Percentiles rank a stretch among this genome's conserved stretches.
phyloP scores from a whole-genome alignment of 2,329 filamentous ascomycete genomes.

The Aspergillus carbonarius region DNA sequence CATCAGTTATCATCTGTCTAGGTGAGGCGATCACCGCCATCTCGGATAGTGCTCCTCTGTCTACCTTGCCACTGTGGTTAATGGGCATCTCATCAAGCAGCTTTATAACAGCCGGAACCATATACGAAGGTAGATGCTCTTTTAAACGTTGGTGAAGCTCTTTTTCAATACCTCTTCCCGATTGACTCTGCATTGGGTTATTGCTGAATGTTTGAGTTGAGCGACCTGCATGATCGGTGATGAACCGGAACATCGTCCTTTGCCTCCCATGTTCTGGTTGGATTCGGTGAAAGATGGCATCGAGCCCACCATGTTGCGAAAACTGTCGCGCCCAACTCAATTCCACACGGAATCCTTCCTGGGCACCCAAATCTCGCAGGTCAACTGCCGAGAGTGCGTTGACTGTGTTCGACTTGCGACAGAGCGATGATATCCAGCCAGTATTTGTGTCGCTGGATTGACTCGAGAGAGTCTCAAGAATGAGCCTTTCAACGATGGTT shows the following conservation, averaged over 20 bases:
- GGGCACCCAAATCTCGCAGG: neutral
- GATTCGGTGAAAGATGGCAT: conserved; percentile 4
- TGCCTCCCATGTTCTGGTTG: neutral
- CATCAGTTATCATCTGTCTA: neutral
- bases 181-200: neutral
- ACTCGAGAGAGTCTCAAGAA: neutral
- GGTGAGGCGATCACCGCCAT: neutral
- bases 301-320: conserved; percentile 3
- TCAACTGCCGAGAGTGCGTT: neutral
- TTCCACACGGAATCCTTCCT: neutral
- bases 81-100: conserved; percentile 8
- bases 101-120: conserved; percentile 2
- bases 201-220: neutral
- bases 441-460: neutral
- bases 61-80: conserved; percentile 9
- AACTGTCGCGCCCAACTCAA: conserved; percentile 8
- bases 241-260: conserved; percentile 1
- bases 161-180: neutral
- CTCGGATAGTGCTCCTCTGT: conserved; percentile 1
- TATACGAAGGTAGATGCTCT: conserved; percentile 4
- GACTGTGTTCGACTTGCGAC: neutral
- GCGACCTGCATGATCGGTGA: neutral
- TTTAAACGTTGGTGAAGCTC: neutral
- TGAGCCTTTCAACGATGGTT: neutral
- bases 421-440: neutral